These are phyloP conservation scores for Mucor velutinosus DNA, from an alignment of 371 early-diverging fungal species.

Conservation along the genomic window DNA sequence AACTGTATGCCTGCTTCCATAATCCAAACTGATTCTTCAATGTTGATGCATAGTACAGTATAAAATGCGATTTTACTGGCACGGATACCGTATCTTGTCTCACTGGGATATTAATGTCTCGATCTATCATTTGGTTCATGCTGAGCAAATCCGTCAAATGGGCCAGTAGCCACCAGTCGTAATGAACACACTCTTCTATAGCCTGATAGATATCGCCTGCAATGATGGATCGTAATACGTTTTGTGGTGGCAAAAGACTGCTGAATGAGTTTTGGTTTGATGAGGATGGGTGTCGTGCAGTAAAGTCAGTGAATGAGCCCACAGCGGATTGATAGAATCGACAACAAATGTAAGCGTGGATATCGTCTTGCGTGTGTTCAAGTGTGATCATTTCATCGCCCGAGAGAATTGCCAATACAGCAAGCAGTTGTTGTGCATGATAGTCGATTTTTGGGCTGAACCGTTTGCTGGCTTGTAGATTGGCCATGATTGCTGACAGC, in stretches of 20 bases:
- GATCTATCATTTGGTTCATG: slow-evolving; percentile 1
- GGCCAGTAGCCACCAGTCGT: slow-evolving; percentile 22
- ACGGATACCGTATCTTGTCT: neutral
- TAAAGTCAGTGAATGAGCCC: neutral
- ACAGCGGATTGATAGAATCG: neutral
- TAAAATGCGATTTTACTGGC: slow-evolving; percentile 5
- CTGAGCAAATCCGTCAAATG: slow-evolving; percentile 16
- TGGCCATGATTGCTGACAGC: neutral
- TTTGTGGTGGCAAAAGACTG: neutral
- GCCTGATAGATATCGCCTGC: slow-evolving; percentile 2
- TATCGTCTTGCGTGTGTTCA: slow-evolving; percentile 1
- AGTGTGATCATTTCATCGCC: neutral
- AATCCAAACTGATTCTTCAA: slow-evolving; percentile 2
- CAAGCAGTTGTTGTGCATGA: neutral
- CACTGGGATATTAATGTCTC: neutral
- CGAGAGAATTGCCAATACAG: slow-evolving; percentile 2
- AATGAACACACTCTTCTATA: neutral
- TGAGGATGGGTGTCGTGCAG: neutral
- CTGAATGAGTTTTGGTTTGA: neutral
- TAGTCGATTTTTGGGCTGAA: neutral
- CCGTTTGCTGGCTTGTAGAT: neutral
- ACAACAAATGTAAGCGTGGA: slow-evolving; percentile 10
- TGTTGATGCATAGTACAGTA: slow-evolving; percentile 9
- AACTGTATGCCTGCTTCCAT: slow-evolving; percentile 8
- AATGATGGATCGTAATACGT: neutral